These are phyloP conservation scores for Fusarium sarcochroum DNA, from an alignment of 2,329 filamentous ascomycete genomes.

Conservation along the genomic window DNA sequence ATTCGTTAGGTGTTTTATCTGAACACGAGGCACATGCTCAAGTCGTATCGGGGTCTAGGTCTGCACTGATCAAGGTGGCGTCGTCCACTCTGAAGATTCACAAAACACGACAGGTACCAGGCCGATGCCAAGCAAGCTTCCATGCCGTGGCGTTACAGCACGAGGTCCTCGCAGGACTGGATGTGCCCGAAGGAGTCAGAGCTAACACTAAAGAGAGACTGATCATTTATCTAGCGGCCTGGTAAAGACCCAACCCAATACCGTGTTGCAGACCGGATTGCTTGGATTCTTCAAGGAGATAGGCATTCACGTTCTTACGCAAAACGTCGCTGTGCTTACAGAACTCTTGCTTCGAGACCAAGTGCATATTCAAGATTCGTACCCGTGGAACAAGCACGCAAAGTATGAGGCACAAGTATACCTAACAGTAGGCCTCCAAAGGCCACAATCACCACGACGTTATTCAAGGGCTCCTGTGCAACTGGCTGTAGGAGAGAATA, in stretches of 20 bases:
- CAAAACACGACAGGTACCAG: conserved; percentile 14
- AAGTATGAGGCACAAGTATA: conserved; percentile 31
- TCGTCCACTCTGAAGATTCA: conserved; percentile 23
- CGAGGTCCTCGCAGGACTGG: not conserved
- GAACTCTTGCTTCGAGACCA: conserved; percentile 9
- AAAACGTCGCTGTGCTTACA: conserved; percentile 12
- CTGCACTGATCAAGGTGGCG: conserved; percentile 18
- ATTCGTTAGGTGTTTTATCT: conserved; percentile 20
- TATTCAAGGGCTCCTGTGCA: conserved; percentile 22
- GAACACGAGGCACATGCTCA: conserved; percentile 42
- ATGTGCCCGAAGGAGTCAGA: not conserved
- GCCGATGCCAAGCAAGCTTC: conserved; percentile 2
- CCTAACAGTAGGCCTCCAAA: conserved; percentile 33
- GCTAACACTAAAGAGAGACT: not conserved
- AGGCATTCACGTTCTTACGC: not conserved
- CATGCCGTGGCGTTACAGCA: conserved; percentile 12
- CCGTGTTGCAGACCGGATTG: conserved; percentile 6
- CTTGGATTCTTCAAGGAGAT: not conserved
- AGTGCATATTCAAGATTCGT: conserved; percentile 28
- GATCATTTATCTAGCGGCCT: not conserved
- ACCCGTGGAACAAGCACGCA: conserved; percentile 38
- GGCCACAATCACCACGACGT: conserved; percentile 19
- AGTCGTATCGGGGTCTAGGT: conserved; percentile 21
- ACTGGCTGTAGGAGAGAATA: conserved; percentile 10
- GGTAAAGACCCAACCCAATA: conserved; percentile 1